Evolutionary conservation across 371 early-diverging fungal genomes (phyloP).

Genomic region (Lichtheimia hyalospora): DNA sequence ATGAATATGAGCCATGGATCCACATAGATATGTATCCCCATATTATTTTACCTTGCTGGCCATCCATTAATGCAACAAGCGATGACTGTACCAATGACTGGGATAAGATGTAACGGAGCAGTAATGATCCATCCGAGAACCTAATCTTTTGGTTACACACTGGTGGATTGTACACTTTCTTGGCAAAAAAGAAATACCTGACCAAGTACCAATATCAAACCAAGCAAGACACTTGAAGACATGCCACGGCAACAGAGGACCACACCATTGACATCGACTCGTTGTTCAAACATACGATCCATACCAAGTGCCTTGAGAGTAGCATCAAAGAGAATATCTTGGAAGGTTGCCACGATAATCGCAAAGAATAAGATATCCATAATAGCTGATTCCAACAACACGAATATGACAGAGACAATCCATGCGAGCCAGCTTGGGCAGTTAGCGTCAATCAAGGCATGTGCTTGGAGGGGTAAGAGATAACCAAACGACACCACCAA

Average conservation of each 20-base stretch:
- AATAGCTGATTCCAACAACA: conserved; percentile 53
- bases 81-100: conserved; percentile 52
- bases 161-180: not conserved
- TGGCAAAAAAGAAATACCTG: conserved; percentile 14
- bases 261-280: conserved; percentile 31
- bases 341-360: conserved; percentile 52
- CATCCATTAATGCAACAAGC: conserved; percentile 62
- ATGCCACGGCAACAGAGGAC: conserved; percentile 44
- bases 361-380: conserved; percentile 53
- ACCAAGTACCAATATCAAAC: conserved; percentile 13
- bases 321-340: conserved; percentile 58
- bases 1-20: not conserved
- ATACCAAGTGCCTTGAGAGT: conserved; percentile 51
- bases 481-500: conserved; percentile 40
- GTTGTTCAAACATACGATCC: conserved; percentile 45
- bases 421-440: conserved; percentile 61
- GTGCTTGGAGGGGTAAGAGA: conserved; percentile 48
- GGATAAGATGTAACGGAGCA: conserved; percentile 61
- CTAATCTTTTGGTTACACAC: conserved; percentile 18
- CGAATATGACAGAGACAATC: conserved; percentile 55
- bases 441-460: conserved; percentile 52
- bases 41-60: conserved; percentile 34
- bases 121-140: conserved; percentile 50
- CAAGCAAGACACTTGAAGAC: conserved; percentile 26
- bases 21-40: not conserved